Percentiles rank a stretch among this genome's conserved stretches.
Evolutionary conservation across 1,284 basidiomycete genomes (phyloP).

Genomic region (Peniophora sp.): DNA sequence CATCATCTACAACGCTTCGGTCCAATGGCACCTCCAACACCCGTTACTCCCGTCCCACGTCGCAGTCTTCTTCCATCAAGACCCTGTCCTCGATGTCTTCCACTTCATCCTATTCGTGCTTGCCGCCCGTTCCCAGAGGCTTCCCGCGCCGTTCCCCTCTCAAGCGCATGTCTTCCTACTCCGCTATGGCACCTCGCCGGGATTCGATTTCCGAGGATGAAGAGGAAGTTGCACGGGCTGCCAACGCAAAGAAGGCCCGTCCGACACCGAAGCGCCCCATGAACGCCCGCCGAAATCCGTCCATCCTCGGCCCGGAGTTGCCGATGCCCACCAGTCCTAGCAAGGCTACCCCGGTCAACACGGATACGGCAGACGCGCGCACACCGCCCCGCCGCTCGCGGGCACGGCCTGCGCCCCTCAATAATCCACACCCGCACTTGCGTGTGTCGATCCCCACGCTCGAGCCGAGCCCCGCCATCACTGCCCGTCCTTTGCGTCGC

Average conservation of each 20-base stretch:
- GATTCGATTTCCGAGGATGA: conserved; percentile 51
- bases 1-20: conserved; percentile 60
- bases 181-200: conserved; percentile 24
- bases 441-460: conserved; percentile 9
- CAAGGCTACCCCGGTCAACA: neutral
- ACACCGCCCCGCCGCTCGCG: neutral
- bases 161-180: conserved; percentile 33
- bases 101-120: conserved; percentile 20
- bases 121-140: conserved; percentile 14
- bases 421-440: conserved; percentile 3
- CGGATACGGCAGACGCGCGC: neutral
- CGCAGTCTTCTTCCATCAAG: conserved; percentile 22
- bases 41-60: conserved; percentile 23
- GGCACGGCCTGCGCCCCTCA: conserved; percentile 1
- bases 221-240: conserved; percentile 58
- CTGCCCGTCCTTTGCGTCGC: conserved; percentile 14
- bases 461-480: conserved; percentile 4
- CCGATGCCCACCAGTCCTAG: conserved; percentile 14
- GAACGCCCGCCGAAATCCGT: conserved; percentile 49
- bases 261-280: conserved; percentile 29
- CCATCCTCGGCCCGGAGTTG: conserved; percentile 39
- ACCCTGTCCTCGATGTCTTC: conserved; percentile 28
- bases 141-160: conserved; percentile 13
- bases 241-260: conserved; percentile 55
- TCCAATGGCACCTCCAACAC: conserved; percentile 28